Evolutionary conservation across 208 protist genomes (phyloP).

Genomic region (Endotrypanum monterogeii): DNA sequence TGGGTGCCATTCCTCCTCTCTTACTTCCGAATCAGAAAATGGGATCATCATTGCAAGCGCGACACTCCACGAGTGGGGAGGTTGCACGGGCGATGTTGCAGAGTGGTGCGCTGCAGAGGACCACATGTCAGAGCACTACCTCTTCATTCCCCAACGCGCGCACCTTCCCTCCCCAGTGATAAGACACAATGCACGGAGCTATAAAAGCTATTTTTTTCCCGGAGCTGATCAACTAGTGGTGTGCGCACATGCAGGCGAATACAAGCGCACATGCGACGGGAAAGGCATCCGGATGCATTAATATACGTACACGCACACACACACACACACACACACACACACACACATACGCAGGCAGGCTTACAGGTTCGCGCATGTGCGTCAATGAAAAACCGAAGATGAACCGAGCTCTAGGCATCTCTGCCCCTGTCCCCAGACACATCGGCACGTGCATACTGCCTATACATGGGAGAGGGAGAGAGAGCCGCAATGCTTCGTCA

Average conservation of each 20-base stretch:
- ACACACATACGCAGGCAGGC: background rate
- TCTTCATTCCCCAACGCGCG: conserved; percentile 1
- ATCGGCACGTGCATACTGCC: background rate
- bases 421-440: background rate
- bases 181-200: background rate
- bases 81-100: background rate
- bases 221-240: background rate
- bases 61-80: background rate
- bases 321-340: background rate
- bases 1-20: background rate
- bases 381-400: no score
- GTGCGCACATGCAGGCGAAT: background rate
- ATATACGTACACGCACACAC: background rate
- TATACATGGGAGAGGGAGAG: background rate
- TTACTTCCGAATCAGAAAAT: background rate
- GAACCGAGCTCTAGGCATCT: no score
- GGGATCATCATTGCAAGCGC: background rate
- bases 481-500: background rate
- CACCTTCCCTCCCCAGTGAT: background rate
- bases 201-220: background rate
- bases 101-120: background rate
- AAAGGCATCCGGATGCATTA: background rate
- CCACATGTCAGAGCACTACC: background rate
- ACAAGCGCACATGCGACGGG: no score
- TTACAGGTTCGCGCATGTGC: no score